Conservation (phyloP, 331 rosid genomes). For the Malus hybrid region DNA sequence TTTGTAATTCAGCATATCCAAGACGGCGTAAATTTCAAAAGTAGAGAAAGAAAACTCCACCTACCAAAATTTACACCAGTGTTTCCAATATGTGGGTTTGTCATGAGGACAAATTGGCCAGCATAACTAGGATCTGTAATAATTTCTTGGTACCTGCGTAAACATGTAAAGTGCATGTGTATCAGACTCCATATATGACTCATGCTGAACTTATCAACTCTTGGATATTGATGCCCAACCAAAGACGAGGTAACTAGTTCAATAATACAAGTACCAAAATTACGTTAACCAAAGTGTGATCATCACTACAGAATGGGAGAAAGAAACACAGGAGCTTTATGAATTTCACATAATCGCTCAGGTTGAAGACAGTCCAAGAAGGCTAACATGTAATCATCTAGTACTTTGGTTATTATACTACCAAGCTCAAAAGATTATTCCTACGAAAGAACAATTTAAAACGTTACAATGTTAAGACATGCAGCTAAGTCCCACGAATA, state of each 20-base stretch:
- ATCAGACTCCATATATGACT: not conserved
- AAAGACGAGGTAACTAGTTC: not conserved
- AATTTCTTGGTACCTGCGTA: slow-evolving; percentile 84
- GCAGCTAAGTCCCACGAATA: no score
- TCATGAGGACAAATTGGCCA: slow-evolving; percentile 94
- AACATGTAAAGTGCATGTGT: not conserved
- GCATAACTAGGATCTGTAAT: slow-evolving; percentile 95
- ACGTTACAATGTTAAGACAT: no score
- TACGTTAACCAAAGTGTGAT: not conserved
- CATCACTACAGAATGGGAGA: not conserved
- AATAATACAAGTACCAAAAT: not conserved
- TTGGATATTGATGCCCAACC: not conserved
- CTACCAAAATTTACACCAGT: slow-evolving; percentile 86
- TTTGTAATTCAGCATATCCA: slow-evolving; percentile 1
- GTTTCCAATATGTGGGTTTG: slow-evolving; percentile 92
- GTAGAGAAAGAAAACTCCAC: slow-evolving; percentile 10
- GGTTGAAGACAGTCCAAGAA: not conserved
- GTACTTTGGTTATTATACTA: not conserved
- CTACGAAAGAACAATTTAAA: not conserved
- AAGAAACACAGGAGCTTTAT: not conserved
- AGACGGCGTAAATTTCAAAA: not conserved
- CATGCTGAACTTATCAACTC: not conserved
- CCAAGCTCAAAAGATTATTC: not conserved
- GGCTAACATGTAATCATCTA: not conserved
- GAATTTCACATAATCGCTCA: not conserved